phyloP scores from a whole-genome alignment of 306 rosid genomes.

The Styphnolobium japonicum region DNA sequence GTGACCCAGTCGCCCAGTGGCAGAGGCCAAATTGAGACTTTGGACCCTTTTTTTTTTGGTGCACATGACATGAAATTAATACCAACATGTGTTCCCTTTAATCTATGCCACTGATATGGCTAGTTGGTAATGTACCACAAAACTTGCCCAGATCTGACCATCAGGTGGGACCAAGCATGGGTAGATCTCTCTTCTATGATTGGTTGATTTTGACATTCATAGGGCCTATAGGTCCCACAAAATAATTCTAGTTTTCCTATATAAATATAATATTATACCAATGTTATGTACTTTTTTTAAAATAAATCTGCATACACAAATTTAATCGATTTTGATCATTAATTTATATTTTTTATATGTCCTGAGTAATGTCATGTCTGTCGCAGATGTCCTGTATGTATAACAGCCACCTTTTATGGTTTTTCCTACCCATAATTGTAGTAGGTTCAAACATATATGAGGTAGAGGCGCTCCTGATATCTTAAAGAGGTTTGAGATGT shows the following conservation, averaged over 20 bases:
- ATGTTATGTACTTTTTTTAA: no score
- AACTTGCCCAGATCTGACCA: neutral
- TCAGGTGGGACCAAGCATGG: neutral
- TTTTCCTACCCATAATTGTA: neutral
- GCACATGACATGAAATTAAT: conserved; percentile 9
- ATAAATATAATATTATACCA: neutral
- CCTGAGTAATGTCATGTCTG: no score
- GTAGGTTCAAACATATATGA: neutral
- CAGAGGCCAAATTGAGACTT: neutral
- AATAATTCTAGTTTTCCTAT: neutral
- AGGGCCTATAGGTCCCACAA: neutral
- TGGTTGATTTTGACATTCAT: conserved; percentile 1
- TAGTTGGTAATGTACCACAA: neutral
- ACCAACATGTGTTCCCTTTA: conserved; percentile 1
- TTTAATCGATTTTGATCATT: neutral
- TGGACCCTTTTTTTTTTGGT: neutral
- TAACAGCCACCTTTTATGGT: no score
- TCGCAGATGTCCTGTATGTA: no score
- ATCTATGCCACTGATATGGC: neutral
- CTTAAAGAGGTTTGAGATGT: neutral
- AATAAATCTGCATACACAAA: no score
- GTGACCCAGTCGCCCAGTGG: neutral
- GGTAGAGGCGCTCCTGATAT: neutral
- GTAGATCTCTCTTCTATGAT: neutral
- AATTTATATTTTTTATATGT: neutral